Percentiles rank a stretch among this genome's conserved stretches.
Evolutionary conservation across 345 rosid genomes (phyloP).

Genomic region (Boechera divaricarpa): DNA sequence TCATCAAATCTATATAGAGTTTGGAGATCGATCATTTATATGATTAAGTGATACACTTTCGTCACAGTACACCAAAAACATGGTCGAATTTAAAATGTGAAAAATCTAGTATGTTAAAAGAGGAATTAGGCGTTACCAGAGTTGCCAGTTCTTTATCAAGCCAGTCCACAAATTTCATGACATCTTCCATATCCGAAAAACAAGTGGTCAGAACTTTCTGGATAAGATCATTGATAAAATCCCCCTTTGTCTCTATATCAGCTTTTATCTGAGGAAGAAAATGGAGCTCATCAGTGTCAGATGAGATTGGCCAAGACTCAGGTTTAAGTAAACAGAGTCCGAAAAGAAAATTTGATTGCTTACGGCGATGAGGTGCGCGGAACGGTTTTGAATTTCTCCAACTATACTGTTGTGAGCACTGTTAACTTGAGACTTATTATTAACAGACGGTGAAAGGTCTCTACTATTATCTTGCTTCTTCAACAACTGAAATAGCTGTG

Average conservation of each 20-base stretch:
- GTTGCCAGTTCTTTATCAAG: slow-evolving; percentile 74
- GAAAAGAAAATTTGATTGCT: slow-evolving; percentile 33
- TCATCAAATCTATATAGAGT: neutral
- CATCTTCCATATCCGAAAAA: slow-evolving; percentile 74
- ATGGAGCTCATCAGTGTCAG: neutral
- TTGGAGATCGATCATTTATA: neutral
- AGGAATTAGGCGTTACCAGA: slow-evolving; percentile 58
- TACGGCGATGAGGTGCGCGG: slow-evolving; percentile 85
- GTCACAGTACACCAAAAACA: slow-evolving; percentile 10
- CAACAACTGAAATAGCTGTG: slow-evolving; percentile 53
- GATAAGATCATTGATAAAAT: slow-evolving; percentile 72
- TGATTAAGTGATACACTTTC: slow-evolving; percentile 19
- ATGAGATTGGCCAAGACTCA: neutral
- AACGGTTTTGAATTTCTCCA: slow-evolving; percentile 92
- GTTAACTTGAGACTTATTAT: slow-evolving; percentile 45
- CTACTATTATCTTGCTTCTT: slow-evolving; percentile 62
- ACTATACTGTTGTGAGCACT: slow-evolving; percentile 80
- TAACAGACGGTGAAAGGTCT: slow-evolving; percentile 45
- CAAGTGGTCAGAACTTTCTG: slow-evolving; percentile 67
- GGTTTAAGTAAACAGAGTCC: slow-evolving; percentile 2
- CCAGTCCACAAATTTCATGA: slow-evolving; percentile 79
- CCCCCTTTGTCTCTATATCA: slow-evolving; percentile 86
- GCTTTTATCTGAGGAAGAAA: slow-evolving; percentile 64
- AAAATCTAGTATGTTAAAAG: neutral
- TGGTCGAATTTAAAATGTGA: neutral